Percentiles rank a stretch among this genome's conserved stretches.
Conservation (phyloP, 441 rosid species). For the Bocquillonia castaneifolia region DNA sequence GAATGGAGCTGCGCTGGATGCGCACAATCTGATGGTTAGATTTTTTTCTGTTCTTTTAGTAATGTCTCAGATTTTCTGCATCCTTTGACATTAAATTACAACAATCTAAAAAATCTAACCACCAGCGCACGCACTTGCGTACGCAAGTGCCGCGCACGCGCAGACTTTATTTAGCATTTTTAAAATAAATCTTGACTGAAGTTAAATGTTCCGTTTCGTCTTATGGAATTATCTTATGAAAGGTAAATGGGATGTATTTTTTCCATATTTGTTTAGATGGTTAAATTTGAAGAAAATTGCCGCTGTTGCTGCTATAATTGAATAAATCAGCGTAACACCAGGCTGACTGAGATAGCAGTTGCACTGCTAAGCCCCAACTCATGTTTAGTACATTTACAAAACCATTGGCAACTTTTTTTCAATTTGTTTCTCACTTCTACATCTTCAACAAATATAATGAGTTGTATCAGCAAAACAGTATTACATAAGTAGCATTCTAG, state of each 20-base stretch:
- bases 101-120: neutral
- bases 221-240: neutral
- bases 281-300: neutral
- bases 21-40: conserved; percentile 7
- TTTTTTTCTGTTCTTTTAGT: neutral
- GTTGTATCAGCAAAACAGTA: too few relatives aligned
- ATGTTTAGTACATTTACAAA: neutral
- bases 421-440: too few relatives aligned
- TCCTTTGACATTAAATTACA: neutral
- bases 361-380: neutral
- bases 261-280: neutral
- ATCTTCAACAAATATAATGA: too few relatives aligned
- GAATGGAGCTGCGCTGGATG: neutral
- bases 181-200: neutral
- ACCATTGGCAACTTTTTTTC: too few relatives aligned
- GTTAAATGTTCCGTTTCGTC: neutral
- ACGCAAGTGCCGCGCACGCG: neutral
- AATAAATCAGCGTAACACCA: too few relatives aligned
- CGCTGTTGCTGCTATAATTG: neutral
- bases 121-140: neutral
- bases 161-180: neutral
- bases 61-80: conserved; percentile 8
- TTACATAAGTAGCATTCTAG: too few relatives aligned
- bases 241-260: neutral
- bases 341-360: too few relatives aligned